These are phyloP conservation scores for Sambucus nigra DNA, from an alignment of 129 eudicot genomes.

Conservation along the genomic window DNA sequence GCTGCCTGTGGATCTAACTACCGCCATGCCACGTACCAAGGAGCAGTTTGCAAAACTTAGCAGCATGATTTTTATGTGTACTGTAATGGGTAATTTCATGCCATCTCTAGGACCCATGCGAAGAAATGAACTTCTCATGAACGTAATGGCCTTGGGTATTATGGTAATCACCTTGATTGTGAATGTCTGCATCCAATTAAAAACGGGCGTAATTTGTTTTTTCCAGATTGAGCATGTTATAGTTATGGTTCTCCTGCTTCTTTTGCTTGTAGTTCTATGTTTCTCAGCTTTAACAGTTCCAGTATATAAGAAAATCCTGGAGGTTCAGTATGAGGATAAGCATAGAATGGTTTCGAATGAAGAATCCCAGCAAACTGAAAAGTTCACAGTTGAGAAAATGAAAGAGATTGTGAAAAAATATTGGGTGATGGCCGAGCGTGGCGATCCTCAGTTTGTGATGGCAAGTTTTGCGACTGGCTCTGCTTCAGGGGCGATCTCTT, in stretches of 20 bases:
- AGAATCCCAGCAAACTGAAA: background rate
- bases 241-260: background rate
- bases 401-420: slow-evolving; percentile 8
- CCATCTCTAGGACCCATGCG: slow-evolving; percentile 32
- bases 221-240: no score
- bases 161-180: slow-evolving; percentile 22
- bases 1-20: slow-evolving; percentile 29
- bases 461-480: slow-evolving; percentile 15
- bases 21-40: slow-evolving; percentile 1
- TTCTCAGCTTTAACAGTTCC: slow-evolving; percentile 23
- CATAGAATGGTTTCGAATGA: background rate
- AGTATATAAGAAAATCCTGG: background rate
- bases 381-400: background rate
- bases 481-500: slow-evolving; percentile 11
- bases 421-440: slow-evolving; percentile 30
- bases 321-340: background rate
- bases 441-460: slow-evolving; percentile 22
- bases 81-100: slow-evolving; percentile 27
- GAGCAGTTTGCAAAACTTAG: slow-evolving; percentile 19
- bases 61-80: slow-evolving; percentile 22
- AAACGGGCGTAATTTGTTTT: slow-evolving; percentile 5
- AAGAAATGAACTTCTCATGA: slow-evolving; percentile 18
- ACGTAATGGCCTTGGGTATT: slow-evolving; percentile 29
- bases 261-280: slow-evolving; percentile 9
- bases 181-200: slow-evolving; percentile 20